These are phyloP conservation scores for Telfairia occidentalis DNA, from an alignment of 331 rosid species.

Conservation along the genomic window DNA sequence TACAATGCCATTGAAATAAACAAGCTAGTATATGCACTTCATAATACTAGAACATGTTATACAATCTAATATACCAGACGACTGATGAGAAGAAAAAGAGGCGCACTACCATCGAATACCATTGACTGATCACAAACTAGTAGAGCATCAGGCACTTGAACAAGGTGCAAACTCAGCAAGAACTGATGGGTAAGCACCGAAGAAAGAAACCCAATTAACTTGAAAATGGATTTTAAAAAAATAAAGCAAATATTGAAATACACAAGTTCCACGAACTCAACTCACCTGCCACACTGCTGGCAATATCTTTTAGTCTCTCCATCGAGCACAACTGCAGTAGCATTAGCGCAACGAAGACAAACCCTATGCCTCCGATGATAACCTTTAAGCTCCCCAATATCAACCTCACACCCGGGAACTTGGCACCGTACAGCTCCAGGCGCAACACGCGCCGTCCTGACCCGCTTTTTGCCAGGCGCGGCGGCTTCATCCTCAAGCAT, in stretches of 20 bases:
- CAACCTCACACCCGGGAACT: constrained; percentile 70
- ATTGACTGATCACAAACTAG: neutral
- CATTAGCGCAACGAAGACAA: constrained; percentile 74
- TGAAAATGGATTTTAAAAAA: neutral
- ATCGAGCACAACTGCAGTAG: constrained; percentile 41
- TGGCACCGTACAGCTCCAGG: constrained; percentile 48
- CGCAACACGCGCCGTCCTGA: constrained; percentile 34
- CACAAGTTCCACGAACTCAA: neutral
- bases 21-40: neutral
- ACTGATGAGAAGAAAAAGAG: neutral
- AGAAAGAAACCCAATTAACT: neutral
- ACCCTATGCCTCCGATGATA: constrained; percentile 85
- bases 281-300: constrained; percentile 98
- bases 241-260: neutral
- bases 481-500: constrained; percentile 45
- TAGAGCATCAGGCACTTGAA: neutral
- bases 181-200: neutral
- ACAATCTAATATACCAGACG: neutral
- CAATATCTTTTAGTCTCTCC: constrained; percentile 78
- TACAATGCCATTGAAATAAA: neutral
- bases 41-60: neutral
- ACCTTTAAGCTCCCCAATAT: constrained; percentile 79
- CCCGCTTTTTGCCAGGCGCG: constrained; percentile 55
- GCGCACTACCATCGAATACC: neutral
- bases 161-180: neutral